These are phyloP conservation scores for Skeletonema marinoi DNA, from an alignment of 108 stramenopile species.

Conservation along the genomic window DNA sequence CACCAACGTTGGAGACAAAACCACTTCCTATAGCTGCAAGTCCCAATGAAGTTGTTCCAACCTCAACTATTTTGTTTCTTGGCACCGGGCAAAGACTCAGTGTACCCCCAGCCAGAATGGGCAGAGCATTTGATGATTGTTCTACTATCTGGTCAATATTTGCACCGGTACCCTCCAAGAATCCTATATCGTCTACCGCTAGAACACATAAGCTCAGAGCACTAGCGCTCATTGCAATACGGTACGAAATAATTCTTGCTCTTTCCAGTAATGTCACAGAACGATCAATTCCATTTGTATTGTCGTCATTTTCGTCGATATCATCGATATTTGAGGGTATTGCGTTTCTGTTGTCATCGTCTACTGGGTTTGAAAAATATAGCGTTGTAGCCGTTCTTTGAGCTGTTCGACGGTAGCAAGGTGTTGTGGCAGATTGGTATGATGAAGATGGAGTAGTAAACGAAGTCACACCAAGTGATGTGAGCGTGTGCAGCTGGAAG, in stretches of 20 bases:
- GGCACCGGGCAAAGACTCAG: background rate
- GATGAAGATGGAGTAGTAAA: background rate
- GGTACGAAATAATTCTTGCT: slow-evolving; percentile 9
- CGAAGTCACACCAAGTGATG: background rate
- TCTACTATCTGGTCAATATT: background rate
- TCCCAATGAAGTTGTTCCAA: background rate
- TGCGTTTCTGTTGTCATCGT: background rate
- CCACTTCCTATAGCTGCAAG: background rate
- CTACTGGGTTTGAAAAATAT: background rate
- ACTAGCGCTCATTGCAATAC: slow-evolving; percentile 2
- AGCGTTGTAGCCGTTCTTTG: background rate
- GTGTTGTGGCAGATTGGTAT: background rate
- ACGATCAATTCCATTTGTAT: background rate
- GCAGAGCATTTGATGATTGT: background rate
- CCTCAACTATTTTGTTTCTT: background rate
- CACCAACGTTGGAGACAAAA: background rate
- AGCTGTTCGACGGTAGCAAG: background rate
- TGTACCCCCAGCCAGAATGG: background rate
- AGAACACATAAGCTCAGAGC: slow-evolving; percentile 1
- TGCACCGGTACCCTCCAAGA: slow-evolving; percentile 7
- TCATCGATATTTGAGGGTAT: too few relatives aligned
- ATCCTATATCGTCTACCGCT: slow-evolving; percentile 3
- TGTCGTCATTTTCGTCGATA: background rate
- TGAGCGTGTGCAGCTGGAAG: background rate
- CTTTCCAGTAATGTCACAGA: background rate